phyloP scores from a whole-genome alignment of 495 filamentous ascomycete species.

The Penicillium atrosanguineum region DNA sequence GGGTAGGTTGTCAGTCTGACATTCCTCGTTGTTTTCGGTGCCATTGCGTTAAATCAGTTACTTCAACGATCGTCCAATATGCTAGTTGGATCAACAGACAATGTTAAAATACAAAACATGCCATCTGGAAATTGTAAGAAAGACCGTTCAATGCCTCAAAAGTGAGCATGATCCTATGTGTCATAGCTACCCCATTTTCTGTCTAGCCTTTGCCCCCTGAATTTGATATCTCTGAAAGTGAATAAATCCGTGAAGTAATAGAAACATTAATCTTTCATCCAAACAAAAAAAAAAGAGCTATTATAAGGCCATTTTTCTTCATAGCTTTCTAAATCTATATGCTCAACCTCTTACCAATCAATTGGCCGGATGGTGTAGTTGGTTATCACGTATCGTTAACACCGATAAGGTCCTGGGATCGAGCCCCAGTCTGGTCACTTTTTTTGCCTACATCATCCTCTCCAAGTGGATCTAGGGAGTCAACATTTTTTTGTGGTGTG shows the following conservation, averaged over 20 bases:
- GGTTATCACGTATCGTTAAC: constrained; percentile 1
- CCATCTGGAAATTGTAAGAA: background rate
- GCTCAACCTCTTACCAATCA: background rate
- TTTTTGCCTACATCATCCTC: background rate
- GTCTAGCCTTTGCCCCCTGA: background rate
- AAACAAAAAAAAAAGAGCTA: no score
- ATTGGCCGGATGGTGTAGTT: constrained; percentile 1
- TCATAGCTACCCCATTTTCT: background rate
- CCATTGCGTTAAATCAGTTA: background rate
- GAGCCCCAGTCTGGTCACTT: background rate
- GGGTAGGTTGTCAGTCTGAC: background rate
- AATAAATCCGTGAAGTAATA: no score
- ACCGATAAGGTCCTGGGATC: constrained; percentile 1
- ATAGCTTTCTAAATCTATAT: no score
- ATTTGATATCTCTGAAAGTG: no score
- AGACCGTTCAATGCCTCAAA: background rate
- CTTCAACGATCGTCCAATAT: background rate
- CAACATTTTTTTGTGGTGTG: background rate
- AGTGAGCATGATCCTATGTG: background rate
- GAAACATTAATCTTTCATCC: no score
- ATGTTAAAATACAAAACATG: background rate
- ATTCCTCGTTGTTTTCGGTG: background rate
- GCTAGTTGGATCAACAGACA: background rate
- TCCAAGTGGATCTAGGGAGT: background rate
- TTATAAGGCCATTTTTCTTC: no score